Evolutionary conservation across 805 yeast species (phyloP).

Genomic region (Cyberlindnera amylophila): DNA sequence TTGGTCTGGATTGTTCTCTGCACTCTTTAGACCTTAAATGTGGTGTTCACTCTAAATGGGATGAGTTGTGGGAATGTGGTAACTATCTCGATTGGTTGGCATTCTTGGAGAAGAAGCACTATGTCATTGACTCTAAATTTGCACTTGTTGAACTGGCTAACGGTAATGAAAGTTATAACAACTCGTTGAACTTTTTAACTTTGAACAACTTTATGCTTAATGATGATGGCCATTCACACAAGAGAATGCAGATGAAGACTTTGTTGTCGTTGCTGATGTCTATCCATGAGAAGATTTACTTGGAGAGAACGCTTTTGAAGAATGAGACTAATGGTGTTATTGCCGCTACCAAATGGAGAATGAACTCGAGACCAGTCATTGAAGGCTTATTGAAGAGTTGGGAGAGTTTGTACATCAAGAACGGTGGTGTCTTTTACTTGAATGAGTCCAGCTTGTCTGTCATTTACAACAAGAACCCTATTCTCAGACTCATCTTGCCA

Average conservation of each 20-base stretch:
- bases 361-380: slow-evolving; percentile 55
- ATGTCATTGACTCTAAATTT: slow-evolving; percentile 49
- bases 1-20: slow-evolving; percentile 40
- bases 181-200: slow-evolving; percentile 44
- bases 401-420: slow-evolving; percentile 60
- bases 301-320: slow-evolving; percentile 40
- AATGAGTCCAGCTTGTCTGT: slow-evolving; percentile 41
- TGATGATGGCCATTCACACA: slow-evolving; percentile 30
- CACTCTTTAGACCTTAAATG: slow-evolving; percentile 50
- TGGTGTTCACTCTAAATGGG: slow-evolving; percentile 62
- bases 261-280: slow-evolving; percentile 56
- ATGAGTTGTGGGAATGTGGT: slow-evolving; percentile 56
- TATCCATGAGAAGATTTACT: slow-evolving; percentile 62
- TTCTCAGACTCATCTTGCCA: slow-evolving; percentile 63
- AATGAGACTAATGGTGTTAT: slow-evolving; percentile 36
- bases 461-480: slow-evolving; percentile 49
- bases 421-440: slow-evolving; percentile 59
- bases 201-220: slow-evolving; percentile 37
- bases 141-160: slow-evolving; percentile 55
- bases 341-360: slow-evolving; percentile 61
- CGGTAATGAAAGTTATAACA: slow-evolving; percentile 42
- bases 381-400: slow-evolving; percentile 58
- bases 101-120: slow-evolving; percentile 32
- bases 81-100: slow-evolving; percentile 49
- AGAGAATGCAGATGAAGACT: slow-evolving; percentile 44